Conservation (phyloP, 2,329 filamentous ascomycete species). For the Fusarium pininemorale region DNA sequence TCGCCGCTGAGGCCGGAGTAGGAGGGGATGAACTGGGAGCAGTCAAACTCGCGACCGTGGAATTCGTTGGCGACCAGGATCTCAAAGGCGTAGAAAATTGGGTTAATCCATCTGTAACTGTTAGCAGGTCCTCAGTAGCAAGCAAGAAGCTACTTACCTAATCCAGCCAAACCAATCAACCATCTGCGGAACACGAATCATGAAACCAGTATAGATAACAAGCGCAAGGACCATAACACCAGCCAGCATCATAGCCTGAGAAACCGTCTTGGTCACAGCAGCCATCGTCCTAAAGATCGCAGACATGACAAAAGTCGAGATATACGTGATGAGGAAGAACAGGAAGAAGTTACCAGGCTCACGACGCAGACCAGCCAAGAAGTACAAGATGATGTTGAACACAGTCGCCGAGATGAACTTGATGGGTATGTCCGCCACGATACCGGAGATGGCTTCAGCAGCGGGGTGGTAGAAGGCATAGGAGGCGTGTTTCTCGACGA, state of each 20-base stretch:
- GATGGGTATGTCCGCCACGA: slow-evolving; percentile 65
- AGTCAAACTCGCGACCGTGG: slow-evolving; percentile 64
- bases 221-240: slow-evolving; percentile 67
- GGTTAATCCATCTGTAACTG: slow-evolving; percentile 75
- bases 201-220: slow-evolving; percentile 41
- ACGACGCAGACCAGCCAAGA: slow-evolving; percentile 62
- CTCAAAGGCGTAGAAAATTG: slow-evolving; percentile 79
- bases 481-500: slow-evolving; percentile 59
- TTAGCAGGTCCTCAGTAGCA: rapidly evolving
- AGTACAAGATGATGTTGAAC: slow-evolving; percentile 69
- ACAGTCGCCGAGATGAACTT: slow-evolving; percentile 60
- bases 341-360: slow-evolving; percentile 77
- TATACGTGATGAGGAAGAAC: slow-evolving; percentile 76
- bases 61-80: slow-evolving; percentile 79
- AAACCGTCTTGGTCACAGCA: slow-evolving; percentile 72
- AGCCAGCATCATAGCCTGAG: slow-evolving; percentile 63
- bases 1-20: slow-evolving; percentile 56
- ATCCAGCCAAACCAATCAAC: slow-evolving; percentile 80
- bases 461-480: slow-evolving; percentile 63
- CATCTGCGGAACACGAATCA: slow-evolving; percentile 47
- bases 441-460: slow-evolving; percentile 63
- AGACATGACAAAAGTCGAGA: slow-evolving; percentile 76
- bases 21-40: slow-evolving; percentile 59
- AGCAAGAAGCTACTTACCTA: not conserved
- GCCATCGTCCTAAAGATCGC: slow-evolving; percentile 80